Conservation (phyloP, 768 basidiomycete genomes). For the Boletus patriciae region DNA sequence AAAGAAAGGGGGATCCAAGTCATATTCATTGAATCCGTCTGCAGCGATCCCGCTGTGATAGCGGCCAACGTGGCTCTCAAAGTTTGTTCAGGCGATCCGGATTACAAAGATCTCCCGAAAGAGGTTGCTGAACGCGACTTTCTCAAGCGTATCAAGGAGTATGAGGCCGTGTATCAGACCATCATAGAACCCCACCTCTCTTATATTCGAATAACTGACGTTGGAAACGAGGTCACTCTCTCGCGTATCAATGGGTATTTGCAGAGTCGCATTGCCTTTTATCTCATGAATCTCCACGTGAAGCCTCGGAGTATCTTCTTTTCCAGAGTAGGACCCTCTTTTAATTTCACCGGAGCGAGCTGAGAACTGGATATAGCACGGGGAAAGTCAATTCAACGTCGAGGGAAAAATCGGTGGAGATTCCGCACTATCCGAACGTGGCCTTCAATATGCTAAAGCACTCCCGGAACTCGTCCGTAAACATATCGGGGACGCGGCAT, state of each 20-base stretch:
- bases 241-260: constrained; percentile 91
- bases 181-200: constrained; percentile 89
- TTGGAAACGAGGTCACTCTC: constrained; percentile 86
- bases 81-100: constrained; percentile 94
- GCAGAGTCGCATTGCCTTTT: constrained; percentile 96
- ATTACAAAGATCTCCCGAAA: constrained; percentile 86
- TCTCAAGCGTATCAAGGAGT: constrained; percentile 83
- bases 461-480: constrained; percentile 86
- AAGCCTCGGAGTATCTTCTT: constrained; percentile 97
- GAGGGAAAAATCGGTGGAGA: constrained; percentile 99
- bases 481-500: constrained; percentile 83
- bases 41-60: constrained; percentile 91
- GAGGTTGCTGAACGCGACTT: constrained; percentile 91
- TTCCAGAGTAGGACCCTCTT: constrained; percentile 67
- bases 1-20: constrained; percentile 84
- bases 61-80: constrained; percentile 96
- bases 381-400: constrained; percentile 96
- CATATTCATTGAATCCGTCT: constrained; percentile 93
- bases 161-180: constrained; percentile 95
- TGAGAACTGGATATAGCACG: constrained; percentile 61
- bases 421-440: constrained; percentile 79
- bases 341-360: background rate
- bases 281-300: constrained; percentile 96
- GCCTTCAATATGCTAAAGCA: constrained; percentile 80
- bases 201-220: constrained; percentile 90